These are phyloP conservation scores for Echeveria elegans DNA, from an alignment of 164 flowering plant species.

Conservation along the genomic window DNA sequence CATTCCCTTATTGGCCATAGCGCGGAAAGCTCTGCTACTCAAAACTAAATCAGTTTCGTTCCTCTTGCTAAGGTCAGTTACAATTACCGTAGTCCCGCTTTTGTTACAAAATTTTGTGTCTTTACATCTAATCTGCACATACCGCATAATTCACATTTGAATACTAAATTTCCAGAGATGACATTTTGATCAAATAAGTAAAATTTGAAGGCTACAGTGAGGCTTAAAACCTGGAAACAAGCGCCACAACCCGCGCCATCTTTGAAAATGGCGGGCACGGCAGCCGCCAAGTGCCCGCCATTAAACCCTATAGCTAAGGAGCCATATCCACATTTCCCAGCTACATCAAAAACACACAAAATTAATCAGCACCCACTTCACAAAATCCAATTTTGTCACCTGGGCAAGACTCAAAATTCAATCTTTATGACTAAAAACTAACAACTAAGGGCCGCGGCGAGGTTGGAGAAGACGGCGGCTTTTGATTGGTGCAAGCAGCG, in stretches of 20 bases:
- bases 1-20: conserved; percentile 62
- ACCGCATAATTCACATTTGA: background rate
- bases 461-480: conserved; percentile 49
- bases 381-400: conserved; percentile 7
- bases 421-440: conserved; percentile 12
- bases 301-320: conserved; percentile 50
- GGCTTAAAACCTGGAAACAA: conserved; percentile 59
- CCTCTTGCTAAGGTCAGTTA: conserved; percentile 55
- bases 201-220: background rate
- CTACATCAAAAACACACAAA: conserved; percentile 37
- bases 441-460: conserved; percentile 47
- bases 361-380: conserved; percentile 12
- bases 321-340: conserved; percentile 95
- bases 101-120: conserved; percentile 37
- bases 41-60: conserved; percentile 67
- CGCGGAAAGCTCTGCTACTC: conserved; percentile 56
- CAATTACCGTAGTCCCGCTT: conserved; percentile 41
- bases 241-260: conserved; percentile 89
- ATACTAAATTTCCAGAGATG: background rate
- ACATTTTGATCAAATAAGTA: background rate
- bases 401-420: conserved; percentile 12
- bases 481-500: conserved; percentile 62
- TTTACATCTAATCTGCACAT: conserved; percentile 86
- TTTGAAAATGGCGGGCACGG: conserved; percentile 48
- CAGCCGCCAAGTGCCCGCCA: conserved; percentile 66